Evolutionary conservation across 305 asterid species (phyloP).

Genomic region (Petunia hybrid): DNA sequence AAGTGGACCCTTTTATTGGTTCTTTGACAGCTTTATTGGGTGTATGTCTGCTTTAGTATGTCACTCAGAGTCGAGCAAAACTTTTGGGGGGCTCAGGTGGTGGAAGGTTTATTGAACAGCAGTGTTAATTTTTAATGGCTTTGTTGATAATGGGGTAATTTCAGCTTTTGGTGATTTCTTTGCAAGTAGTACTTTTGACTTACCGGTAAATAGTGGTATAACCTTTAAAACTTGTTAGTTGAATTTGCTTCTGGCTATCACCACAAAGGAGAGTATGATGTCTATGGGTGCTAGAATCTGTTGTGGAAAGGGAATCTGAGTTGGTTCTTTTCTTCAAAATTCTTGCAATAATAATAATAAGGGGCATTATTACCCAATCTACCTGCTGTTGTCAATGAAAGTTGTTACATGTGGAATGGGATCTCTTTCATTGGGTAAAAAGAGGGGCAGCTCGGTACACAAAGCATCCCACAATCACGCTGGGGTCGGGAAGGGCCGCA

Average conservation of each 20-base stretch:
- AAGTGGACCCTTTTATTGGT: not conserved
- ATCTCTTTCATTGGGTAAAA: not conserved
- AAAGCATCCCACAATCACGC: too few species aligned
- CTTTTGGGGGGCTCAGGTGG: not conserved
- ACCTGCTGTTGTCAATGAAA: not conserved
- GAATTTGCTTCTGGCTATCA: not conserved
- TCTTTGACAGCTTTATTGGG: not conserved
- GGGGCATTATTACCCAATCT: not conserved
- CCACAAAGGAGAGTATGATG: not conserved
- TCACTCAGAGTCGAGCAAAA: not conserved
- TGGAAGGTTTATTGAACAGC: not conserved
- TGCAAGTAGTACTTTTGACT: not conserved
- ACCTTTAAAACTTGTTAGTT: not conserved
- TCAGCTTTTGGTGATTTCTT: not conserved
- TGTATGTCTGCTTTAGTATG: not conserved
- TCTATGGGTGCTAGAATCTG: not conserved
- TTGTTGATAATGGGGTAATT: not conserved
- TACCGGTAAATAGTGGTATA: not conserved
- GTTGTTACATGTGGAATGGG: too few species aligned
- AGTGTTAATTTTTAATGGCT: not conserved
- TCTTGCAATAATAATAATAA: not conserved
- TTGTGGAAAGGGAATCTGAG: not conserved
- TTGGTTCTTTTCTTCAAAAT: not conserved
- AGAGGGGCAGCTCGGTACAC: too few species aligned
- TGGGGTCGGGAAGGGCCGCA: too few species aligned